A percentile compares a stretch with the other conserved stretches of the same genome.
These are phyloP conservation scores for Grosmannia serpens DNA, from an alignment of 2,329 filamentous ascomycete species.

Conservation along the genomic window DNA sequence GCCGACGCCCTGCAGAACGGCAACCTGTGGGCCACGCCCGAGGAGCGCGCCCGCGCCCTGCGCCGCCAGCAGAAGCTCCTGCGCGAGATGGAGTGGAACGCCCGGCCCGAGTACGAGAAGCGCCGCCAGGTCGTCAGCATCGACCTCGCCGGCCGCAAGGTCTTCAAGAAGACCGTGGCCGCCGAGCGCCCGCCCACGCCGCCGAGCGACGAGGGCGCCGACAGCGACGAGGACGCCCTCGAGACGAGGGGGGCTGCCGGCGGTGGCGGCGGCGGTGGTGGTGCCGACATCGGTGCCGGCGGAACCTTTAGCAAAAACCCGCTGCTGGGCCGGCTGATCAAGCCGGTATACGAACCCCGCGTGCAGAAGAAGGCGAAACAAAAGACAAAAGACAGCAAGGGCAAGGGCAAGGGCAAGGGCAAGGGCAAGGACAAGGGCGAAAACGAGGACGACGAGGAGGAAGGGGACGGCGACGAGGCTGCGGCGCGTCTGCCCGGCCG, in stretches of 20 bases:
- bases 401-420: not conserved
- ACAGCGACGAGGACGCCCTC: slow-evolving; percentile 2
- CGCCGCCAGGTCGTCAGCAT: slow-evolving; percentile 73
- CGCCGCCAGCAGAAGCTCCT: slow-evolving; percentile 77
- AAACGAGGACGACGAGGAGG: not conserved
- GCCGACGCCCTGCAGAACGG: slow-evolving; percentile 40
- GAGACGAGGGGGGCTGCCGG: slow-evolving; percentile 22
- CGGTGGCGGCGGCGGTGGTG: slow-evolving; percentile 21
- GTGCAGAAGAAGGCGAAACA: slow-evolving; percentile 16
- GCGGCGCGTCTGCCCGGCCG: slow-evolving; percentile 24
- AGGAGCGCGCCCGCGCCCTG: slow-evolving; percentile 70
- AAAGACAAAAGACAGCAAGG: slow-evolving; percentile 21
- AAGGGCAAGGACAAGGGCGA: not conserved
- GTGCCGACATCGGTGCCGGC: slow-evolving; percentile 25
- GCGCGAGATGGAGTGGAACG: slow-evolving; percentile 78
- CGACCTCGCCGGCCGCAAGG: slow-evolving; percentile 65
- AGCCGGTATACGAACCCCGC: slow-evolving; percentile 43
- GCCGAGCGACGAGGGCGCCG: slow-evolving; percentile 15
- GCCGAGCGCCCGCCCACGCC: slow-evolving; percentile 47
- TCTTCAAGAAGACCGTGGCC: slow-evolving; percentile 60
- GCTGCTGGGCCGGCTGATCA: slow-evolving; percentile 49
- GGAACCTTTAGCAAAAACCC: slow-evolving; percentile 61
- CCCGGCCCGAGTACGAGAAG: slow-evolving; percentile 80
- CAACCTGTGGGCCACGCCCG: slow-evolving; percentile 75
- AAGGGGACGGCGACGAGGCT: not conserved